These are phyloP conservation scores for Tolypocladium ophioglossoides DNA, from an alignment of 2,329 filamentous ascomycete genomes.

Conservation along the genomic window DNA sequence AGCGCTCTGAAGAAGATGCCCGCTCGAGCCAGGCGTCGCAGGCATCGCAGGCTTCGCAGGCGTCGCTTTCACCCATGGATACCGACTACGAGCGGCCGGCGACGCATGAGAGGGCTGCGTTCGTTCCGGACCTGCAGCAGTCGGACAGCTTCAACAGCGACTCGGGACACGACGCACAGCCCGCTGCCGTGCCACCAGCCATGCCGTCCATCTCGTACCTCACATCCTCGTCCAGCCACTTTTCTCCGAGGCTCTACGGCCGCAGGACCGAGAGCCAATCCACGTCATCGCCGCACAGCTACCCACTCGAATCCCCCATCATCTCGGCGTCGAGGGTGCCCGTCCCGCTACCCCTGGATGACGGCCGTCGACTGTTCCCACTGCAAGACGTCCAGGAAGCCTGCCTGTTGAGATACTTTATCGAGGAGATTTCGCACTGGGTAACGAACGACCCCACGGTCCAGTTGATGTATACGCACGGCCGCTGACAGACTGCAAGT, in stretches of 20 bases:
- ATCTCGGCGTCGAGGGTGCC: background rate
- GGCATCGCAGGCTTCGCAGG: background rate
- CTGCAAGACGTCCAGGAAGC: slow-evolving; percentile 25
- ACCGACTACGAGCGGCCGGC: background rate
- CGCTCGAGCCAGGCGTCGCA: background rate
- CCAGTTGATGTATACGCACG: too few species aligned
- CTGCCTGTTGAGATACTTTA: slow-evolving; percentile 26
- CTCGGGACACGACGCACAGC: background rate
- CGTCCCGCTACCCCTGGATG: background rate
- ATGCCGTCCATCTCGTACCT: slow-evolving; percentile 4
- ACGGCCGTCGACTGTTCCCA: slow-evolving; percentile 14
- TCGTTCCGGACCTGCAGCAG: background rate
- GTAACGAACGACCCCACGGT: slow-evolving; percentile 11
- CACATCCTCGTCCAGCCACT: background rate
- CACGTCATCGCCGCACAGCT: background rate
- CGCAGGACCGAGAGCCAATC: background rate
- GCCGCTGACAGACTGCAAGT: slow-evolving; percentile 16
- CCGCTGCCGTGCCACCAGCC: background rate
- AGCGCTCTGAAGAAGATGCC: background rate
- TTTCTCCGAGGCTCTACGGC: background rate
- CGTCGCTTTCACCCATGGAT: background rate
- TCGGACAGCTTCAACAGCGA: slow-evolving; percentile 1
- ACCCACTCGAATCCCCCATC: background rate
- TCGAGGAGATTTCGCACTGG: slow-evolving; percentile 29
- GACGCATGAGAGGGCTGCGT: background rate